Evolutionary conservation across 257 asterid species (phyloP).

Genomic region (Marsdenia floribunda): DNA sequence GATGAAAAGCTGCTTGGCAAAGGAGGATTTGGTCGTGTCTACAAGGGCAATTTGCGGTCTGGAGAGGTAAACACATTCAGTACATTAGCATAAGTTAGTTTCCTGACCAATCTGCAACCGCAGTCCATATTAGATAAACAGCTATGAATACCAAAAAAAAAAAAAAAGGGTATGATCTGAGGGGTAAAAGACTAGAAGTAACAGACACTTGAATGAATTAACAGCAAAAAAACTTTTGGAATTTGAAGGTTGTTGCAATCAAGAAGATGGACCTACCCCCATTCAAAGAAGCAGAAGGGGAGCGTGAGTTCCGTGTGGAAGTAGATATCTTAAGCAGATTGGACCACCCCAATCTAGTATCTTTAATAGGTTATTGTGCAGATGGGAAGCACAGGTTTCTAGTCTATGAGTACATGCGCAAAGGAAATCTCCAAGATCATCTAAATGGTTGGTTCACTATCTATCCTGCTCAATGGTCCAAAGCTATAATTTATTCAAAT

Average conservation of each 20-base stretch:
- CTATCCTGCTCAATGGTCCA: neutral
- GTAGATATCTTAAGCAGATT: constrained; percentile 95
- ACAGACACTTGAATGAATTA: neutral
- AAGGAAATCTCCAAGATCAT: constrained; percentile 88
- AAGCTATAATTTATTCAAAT: neutral
- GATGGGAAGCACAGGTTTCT: constrained; percentile 94
- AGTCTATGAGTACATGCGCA: constrained; percentile 80
- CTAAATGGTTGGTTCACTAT: constrained; percentile 57
- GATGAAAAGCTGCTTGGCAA: constrained; percentile 85
- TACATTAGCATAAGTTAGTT: neutral
- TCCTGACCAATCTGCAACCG: neutral
- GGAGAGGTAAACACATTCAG: constrained; percentile 52
- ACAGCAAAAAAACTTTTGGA: constrained; percentile 1
- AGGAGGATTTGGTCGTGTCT: constrained; percentile 95
- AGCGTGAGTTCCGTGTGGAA: constrained; percentile 88
- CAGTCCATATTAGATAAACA: neutral
- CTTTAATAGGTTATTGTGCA: constrained; percentile 85
- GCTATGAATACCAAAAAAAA: neutral
- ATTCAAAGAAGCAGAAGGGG: constrained; percentile 85
- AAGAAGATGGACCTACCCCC: constrained; percentile 92
- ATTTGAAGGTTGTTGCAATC: constrained; percentile 73
- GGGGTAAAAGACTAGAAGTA: neutral
- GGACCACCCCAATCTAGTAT: constrained; percentile 88
- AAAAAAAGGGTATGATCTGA: neutral
- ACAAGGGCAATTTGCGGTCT: constrained; percentile 77